These are phyloP conservation scores for Vaccinium macrocarpon DNA, from an alignment of 148 eudicot species.

Conservation along the genomic window DNA sequence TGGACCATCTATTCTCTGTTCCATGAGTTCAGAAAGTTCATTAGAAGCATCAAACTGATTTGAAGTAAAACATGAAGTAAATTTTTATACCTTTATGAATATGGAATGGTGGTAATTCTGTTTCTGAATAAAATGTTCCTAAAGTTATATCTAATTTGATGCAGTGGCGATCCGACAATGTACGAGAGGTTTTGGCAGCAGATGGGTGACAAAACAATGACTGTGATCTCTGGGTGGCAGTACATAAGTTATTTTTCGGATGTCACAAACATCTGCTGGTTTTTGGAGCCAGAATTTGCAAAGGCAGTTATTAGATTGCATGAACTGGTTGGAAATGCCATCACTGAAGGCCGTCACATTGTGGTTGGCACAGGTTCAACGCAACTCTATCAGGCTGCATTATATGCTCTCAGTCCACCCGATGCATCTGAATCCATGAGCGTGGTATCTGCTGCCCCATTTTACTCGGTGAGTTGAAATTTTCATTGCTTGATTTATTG, in stretches of 20 bases:
- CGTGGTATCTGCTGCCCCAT: slow-evolving; percentile 88
- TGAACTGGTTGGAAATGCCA: slow-evolving; percentile 70
- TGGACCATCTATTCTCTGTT: slow-evolving; percentile 8
- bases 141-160: slow-evolving; percentile 4
- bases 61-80: not conserved
- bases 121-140: not conserved
- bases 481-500: slow-evolving; percentile 9
- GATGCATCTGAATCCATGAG: slow-evolving; percentile 54
- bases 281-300: slow-evolving; percentile 69
- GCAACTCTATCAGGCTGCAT: slow-evolving; percentile 86
- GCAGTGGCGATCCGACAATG: slow-evolving; percentile 99
- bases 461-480: slow-evolving; percentile 67
- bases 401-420: slow-evolving; percentile 60
- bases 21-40: not conserved
- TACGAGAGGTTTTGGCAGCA: slow-evolving; percentile 77
- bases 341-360: slow-evolving; percentile 63
- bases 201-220: slow-evolving; percentile 58
- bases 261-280: slow-evolving; percentile 75
- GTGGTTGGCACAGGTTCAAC: slow-evolving; percentile 96
- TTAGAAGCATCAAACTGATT: not conserved
- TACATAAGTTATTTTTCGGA: slow-evolving; percentile 88
- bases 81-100: not conserved
- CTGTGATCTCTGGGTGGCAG: slow-evolving; percentile 75
- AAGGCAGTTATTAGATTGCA: slow-evolving; percentile 63
- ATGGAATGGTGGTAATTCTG: not conserved